Percentiles rank a stretch among this genome's conserved stretches.
Evolutionary conservation across 305 asterid genomes (phyloP).

Genomic region (Solanum chacoense): DNA sequence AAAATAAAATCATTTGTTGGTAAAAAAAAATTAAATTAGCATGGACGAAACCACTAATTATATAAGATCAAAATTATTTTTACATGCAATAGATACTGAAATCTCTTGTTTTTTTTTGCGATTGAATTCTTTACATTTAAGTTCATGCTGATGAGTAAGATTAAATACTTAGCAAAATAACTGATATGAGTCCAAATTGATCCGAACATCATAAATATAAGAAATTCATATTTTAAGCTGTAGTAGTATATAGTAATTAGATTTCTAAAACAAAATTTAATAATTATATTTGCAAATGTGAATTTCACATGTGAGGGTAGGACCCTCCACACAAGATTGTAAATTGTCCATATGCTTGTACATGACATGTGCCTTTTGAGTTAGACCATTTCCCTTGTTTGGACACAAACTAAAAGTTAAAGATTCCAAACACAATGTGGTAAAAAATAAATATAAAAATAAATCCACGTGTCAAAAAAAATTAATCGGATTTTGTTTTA

Average conservation of each 20-base stretch:
- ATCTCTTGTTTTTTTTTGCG: neutral
- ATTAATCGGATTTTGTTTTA: neutral
- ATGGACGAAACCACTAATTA: neutral
- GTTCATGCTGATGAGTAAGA: neutral
- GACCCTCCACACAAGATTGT: slow-evolving; percentile 16
- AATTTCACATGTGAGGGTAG: slow-evolving; percentile 32
- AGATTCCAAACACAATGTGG: neutral
- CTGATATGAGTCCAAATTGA: neutral
- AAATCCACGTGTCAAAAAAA: neutral
- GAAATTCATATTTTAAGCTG: neutral
- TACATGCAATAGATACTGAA: neutral
- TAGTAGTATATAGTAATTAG: neutral
- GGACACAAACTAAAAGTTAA: neutral
- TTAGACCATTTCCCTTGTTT: slow-evolving; percentile 6
- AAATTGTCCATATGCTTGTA: slow-evolving; percentile 30
- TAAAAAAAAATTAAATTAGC: neutral
- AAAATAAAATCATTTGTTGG: no score
- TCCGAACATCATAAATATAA: neutral
- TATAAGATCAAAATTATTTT: no score
- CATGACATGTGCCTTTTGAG: slow-evolving; percentile 29
- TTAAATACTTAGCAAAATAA: neutral
- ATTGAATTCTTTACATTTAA: neutral
- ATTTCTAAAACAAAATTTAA: neutral
- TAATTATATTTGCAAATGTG: neutral
- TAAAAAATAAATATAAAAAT: neutral